Conservation (phyloP, 768 basidiomycete species). For the Rossbeevera mucosa region DNA sequence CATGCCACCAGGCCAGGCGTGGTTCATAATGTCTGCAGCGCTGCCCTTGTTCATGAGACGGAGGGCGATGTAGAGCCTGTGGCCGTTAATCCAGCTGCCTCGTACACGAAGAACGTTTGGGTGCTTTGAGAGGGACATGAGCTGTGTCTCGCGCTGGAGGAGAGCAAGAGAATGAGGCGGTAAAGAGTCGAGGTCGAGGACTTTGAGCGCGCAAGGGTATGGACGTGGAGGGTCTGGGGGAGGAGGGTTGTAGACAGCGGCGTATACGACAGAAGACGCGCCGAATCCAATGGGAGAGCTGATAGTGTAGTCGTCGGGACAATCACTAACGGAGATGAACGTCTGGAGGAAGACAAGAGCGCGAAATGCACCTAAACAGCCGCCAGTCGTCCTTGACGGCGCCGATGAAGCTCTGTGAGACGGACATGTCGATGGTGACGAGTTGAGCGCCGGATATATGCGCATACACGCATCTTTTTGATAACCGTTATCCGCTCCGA, state of each 20-base stretch:
- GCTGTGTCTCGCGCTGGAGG: constrained; percentile 78
- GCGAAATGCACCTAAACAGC: constrained; percentile 58
- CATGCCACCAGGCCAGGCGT: constrained; percentile 85
- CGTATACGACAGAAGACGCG: constrained; percentile 86
- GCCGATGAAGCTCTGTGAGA: constrained; percentile 54
- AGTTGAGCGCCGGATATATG: background rate
- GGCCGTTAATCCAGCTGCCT: constrained; percentile 82
- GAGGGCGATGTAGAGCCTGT: constrained; percentile 80
- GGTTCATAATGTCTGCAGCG: constrained; percentile 78
- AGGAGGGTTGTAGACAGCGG: constrained; percentile 59
- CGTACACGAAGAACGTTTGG: constrained; percentile 91
- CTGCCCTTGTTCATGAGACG: constrained; percentile 89
- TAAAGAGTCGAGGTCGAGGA: constrained; percentile 80
- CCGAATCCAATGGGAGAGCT: constrained; percentile 85
- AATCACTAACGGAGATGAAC: constrained; percentile 44
- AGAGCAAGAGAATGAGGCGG: constrained; percentile 66
- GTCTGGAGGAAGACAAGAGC: background rate
- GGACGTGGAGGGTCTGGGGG: constrained; percentile 32
- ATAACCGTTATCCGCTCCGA: constrained; percentile 16
- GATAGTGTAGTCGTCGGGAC: constrained; percentile 65
- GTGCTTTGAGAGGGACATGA: constrained; percentile 90
- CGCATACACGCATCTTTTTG: background rate
- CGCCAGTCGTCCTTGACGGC: constrained; percentile 83
- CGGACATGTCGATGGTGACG: constrained; percentile 10
- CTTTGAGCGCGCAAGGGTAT: constrained; percentile 78